Percentiles rank a stretch among this genome's conserved stretches.
Conservation (phyloP, 2,329 filamentous ascomycete species). For the Cordyceps cicadae region DNA sequence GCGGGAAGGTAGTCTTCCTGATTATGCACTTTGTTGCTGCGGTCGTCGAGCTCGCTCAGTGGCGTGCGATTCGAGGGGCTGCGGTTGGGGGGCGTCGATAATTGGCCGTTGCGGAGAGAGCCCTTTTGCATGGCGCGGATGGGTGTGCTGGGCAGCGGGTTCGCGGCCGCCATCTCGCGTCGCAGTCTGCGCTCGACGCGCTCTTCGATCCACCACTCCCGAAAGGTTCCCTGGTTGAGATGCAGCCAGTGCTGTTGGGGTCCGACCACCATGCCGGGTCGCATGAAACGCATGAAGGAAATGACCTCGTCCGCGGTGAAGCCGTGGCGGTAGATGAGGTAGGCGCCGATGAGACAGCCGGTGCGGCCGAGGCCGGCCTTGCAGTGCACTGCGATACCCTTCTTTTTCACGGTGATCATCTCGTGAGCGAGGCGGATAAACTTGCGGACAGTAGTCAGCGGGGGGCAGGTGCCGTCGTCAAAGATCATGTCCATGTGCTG, state of each 20-base stretch:
- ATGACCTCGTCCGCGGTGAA: slow-evolving; percentile 98
- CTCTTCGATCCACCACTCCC: slow-evolving; percentile 97
- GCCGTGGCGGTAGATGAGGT: slow-evolving; percentile 92
- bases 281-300: slow-evolving; percentile 98
- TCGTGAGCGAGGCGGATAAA: slow-evolving; percentile 94
- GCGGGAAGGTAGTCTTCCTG: slow-evolving; percentile 89
- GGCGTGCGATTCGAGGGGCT: slow-evolving; percentile 69
- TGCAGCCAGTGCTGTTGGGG: slow-evolving; percentile 99
- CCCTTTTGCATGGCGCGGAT: slow-evolving; percentile 54
- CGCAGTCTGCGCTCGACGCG: slow-evolving; percentile 63
- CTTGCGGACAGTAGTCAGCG: slow-evolving; percentile 78
- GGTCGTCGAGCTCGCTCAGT: slow-evolving; percentile 88
- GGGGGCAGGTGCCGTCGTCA: slow-evolving; percentile 92
- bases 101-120: slow-evolving; percentile 54
- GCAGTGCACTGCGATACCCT: slow-evolving; percentile 95
- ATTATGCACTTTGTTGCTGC: slow-evolving; percentile 57
- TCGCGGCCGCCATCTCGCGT: slow-evolving; percentile 47
- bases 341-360: slow-evolving; percentile 92
- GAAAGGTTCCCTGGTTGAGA: slow-evolving; percentile 90
- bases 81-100: slow-evolving; percentile 77
- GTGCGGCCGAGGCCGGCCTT: slow-evolving; percentile 94
- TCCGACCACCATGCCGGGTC: slow-evolving; percentile 96
- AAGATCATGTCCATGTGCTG: slow-evolving; percentile 99
- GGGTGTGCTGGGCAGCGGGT: slow-evolving; percentile 48
- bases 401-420: slow-evolving; percentile 83